phyloP scores from a whole-genome alignment of 2,329 filamentous ascomycete genomes.

The Colletotrichum falcatum region DNA sequence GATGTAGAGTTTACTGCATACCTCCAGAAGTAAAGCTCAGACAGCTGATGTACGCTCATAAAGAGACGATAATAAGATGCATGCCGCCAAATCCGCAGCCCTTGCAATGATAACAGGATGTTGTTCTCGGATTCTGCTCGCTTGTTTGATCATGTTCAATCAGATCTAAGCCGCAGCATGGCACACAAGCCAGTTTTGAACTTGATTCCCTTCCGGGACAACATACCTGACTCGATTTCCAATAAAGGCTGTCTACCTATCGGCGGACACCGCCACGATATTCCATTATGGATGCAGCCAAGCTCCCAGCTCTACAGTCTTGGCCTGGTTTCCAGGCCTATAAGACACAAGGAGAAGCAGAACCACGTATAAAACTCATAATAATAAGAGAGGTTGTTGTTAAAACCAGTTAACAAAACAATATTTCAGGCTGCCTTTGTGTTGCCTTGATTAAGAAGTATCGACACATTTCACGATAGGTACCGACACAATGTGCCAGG shows the following conservation, averaged over 20 bases:
- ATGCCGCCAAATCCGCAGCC: neutral
- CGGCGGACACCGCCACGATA: neutral
- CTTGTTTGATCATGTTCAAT: neutral
- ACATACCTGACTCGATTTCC: neutral
- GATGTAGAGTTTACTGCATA: neutral
- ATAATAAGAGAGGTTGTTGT: neutral
- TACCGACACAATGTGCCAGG: neutral
- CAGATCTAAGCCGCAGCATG: neutral
- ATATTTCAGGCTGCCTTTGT: neutral
- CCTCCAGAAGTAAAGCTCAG: too few relatives aligned
- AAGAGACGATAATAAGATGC: neutral
- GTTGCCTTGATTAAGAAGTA: neutral
- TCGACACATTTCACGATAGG: neutral
- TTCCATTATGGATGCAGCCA: neutral
- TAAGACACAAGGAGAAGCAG: neutral
- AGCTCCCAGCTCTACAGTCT: neutral
- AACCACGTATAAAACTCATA: neutral
- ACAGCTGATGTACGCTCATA: neutral
- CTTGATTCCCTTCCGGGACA: neutral
- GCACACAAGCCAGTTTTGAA: neutral
- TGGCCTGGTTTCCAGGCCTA: neutral
- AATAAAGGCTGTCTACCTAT: neutral
- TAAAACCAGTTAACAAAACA: neutral
- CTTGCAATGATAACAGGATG: neutral
- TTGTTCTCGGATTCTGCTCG: neutral